phyloP scores from a whole-genome alignment of 192 early-diverging fungal genomes.

The Rhizophagus clarus region DNA sequence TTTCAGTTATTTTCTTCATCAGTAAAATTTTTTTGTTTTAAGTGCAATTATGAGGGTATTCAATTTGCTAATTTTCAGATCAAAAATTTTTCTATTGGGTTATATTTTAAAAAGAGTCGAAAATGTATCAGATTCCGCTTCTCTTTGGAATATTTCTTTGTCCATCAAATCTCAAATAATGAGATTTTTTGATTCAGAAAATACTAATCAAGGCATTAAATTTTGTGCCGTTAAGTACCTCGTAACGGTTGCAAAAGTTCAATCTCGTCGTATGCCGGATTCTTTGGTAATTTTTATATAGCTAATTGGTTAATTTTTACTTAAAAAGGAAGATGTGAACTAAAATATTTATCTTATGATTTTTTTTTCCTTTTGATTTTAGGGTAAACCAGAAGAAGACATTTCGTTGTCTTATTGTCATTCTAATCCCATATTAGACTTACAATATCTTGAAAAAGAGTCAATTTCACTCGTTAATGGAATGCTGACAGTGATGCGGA shows the following conservation, averaged over 20 bases:
- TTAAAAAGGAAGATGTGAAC: neutral
- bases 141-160: slow-evolving; percentile 35
- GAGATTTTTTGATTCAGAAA: slow-evolving; percentile 20
- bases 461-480: slow-evolving; percentile 36
- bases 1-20: neutral
- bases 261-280: slow-evolving; percentile 34
- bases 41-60: neutral
- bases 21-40: slow-evolving; percentile 1
- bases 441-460: slow-evolving; percentile 33
- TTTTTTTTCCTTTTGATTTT: neutral
- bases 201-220: slow-evolving; percentile 39
- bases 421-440: slow-evolving; percentile 39
- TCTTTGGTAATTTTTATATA: slow-evolving; percentile 26
- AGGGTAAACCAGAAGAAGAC: slow-evolving; percentile 33
- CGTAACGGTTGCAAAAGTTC: slow-evolving; percentile 37
- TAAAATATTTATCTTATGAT: neutral
- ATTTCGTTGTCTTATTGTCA: slow-evolving; percentile 39
- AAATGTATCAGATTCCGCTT: slow-evolving; percentile 37
- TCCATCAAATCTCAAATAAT: slow-evolving; percentile 33
- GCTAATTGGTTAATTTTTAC: neutral
- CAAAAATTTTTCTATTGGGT: neutral
- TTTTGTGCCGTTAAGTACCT: slow-evolving; percentile 41
- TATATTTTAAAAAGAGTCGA: slow-evolving; percentile 32
- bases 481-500: slow-evolving; percentile 21
- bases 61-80: neutral